Evolutionary conservation across 306 rosid genomes (phyloP), one percentile per base, ranked within the genome.

Genomic region (Clitoria ternatea): DNA sequence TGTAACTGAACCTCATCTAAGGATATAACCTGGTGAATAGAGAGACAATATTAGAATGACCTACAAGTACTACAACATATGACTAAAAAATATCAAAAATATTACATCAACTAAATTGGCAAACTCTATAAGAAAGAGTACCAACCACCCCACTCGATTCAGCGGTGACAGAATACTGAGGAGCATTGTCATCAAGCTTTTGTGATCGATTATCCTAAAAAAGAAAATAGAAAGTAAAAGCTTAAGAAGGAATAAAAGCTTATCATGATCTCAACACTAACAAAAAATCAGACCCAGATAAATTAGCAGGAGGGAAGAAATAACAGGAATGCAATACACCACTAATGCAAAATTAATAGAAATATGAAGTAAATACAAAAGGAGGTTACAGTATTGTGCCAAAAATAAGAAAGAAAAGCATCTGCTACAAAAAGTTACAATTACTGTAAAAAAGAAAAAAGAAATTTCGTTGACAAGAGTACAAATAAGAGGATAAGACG

Each of bases 1-100:
- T 76, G 97, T 74, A 93, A 70, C 90, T 93, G 98, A 78, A 78
- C 83, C 80, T 90, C 97, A 50, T 93, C 83, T 69, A 93, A 76
- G 15, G 90, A 85, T 66, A 61, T 66, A 75, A 75, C 79, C 98
- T 93, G 73, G 69, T 45, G 48, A 53, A 44, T 12, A 75, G 23
- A 70, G 23, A 70, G 61, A 56, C 55, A 22, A 64, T 53, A 54
- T 77, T 15, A 78, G 49, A 68, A 72, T 22, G 54, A 57, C 13
- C 47, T 60, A 17, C 27, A 33, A 75, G n/a, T 9, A 3, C 24
- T 19, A 57, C 59, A 49, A 15, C n/a, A 24, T 49, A 74, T 14
- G 15, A 55, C 13, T 69, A 7, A 39, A 14, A 43, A 70, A 44
- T 15, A 33, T 43, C 42, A 43, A 54, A 49, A n/a, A 57, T 15